These are phyloP conservation scores for Pholiota conissans DNA, from an alignment of 768 basidiomycete genomes.

Conservation along the genomic window DNA sequence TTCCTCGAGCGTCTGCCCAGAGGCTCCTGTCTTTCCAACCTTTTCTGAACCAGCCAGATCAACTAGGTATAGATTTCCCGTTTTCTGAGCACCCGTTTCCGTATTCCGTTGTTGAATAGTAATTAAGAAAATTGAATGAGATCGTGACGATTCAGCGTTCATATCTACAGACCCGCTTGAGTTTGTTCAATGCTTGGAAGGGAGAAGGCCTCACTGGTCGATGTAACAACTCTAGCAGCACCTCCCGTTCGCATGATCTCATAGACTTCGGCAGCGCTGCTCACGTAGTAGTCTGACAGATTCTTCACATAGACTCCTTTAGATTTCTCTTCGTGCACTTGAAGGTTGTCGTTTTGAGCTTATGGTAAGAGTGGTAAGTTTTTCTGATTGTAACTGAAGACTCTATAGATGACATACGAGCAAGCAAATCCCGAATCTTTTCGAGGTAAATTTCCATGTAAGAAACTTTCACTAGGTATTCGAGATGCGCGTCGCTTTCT, in stretches of 20 bases:
- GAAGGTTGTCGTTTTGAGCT: constrained; percentile 98
- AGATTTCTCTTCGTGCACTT: constrained; percentile 97
- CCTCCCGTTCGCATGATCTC: constrained; percentile 99
- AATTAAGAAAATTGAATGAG: constrained; percentile 98
- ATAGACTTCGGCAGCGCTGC: constrained; percentile 92
- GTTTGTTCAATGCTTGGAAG: neutral
- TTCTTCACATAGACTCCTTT: constrained; percentile 98
- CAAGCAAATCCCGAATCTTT: constrained; percentile 90
- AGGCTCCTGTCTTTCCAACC: constrained; percentile 98
- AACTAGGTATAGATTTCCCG: constrained; percentile 94
- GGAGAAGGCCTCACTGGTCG: constrained; percentile 71
- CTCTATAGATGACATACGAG: constrained; percentile 66
- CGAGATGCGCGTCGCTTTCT: constrained; percentile 90
- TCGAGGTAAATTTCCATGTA: constrained; percentile 99
- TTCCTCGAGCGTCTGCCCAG: constrained; percentile 97
- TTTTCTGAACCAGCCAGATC: constrained; percentile 99
- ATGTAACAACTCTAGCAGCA: constrained; percentile 85
- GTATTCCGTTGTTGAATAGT: constrained; percentile 97
- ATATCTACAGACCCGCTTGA: constrained; percentile 55
- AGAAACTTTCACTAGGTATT: constrained; percentile 98
- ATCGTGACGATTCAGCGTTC: constrained; percentile 99
- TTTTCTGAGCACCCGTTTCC: constrained; percentile 94
- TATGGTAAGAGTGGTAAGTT: constrained; percentile 6
- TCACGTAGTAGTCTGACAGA: constrained; percentile 97
- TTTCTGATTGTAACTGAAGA: neutral